Evolutionary conservation across 495 filamentous ascomycete species (phyloP).

Genomic region (Xylaria cubensis): DNA sequence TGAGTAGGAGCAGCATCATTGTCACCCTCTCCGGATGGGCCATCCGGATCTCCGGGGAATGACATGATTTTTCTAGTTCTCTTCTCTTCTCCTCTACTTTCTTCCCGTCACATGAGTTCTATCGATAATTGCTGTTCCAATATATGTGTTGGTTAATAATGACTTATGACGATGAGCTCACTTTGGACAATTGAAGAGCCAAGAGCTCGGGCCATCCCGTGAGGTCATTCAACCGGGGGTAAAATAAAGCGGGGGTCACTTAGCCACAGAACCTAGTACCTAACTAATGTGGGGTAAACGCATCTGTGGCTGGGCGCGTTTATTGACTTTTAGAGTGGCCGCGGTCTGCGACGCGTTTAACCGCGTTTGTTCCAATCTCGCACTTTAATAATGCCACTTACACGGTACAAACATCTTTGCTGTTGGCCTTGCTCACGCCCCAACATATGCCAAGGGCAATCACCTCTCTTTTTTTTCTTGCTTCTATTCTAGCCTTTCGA

Average conservation of each 20-base stretch:
- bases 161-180: background rate
- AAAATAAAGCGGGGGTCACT: too few relatives aligned
- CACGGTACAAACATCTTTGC: background rate
- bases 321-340: slow-evolving; percentile 30
- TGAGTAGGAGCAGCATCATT: slow-evolving; percentile 13
- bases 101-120: background rate
- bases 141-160: too few relatives aligned
- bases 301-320: slow-evolving; percentile 30
- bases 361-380: slow-evolving; percentile 27
- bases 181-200: background rate
- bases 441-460: background rate
- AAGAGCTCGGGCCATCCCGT: slow-evolving; percentile 34
- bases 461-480: background rate
- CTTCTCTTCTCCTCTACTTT: background rate
- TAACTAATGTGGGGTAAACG: too few relatives aligned
- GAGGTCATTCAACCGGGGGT: background rate
- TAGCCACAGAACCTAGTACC: too few relatives aligned
- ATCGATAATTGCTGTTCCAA: background rate
- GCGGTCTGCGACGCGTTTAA: slow-evolving; percentile 12
- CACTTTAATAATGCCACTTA: slow-evolving; percentile 7
- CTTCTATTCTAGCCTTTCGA: background rate
- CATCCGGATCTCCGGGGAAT: slow-evolving; percentile 5
- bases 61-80: slow-evolving; percentile 22
- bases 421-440: background rate
- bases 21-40: background rate